A percentile compares a stretch with the other conserved stretches of the same genome.
Conservation (phyloP, 331 rosid species). For the Prunus yedoensis region DNA sequence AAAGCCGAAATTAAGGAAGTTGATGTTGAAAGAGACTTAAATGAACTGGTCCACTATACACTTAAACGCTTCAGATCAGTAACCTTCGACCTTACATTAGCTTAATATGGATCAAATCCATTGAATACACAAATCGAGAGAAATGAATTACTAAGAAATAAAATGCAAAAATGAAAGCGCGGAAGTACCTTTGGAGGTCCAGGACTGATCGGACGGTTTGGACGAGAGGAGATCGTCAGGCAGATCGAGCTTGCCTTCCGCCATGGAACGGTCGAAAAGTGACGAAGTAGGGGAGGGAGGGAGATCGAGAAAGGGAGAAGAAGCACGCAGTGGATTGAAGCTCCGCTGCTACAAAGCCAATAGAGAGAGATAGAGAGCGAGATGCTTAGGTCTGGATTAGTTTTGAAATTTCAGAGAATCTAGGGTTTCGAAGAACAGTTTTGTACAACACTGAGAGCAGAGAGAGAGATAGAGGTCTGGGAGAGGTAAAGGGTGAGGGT, state of each 20-base stretch:
- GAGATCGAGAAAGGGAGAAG: slow-evolving; percentile 19
- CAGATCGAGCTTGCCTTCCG: slow-evolving; percentile 55
- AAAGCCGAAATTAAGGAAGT: slow-evolving; percentile 21
- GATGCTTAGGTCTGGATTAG: background rate
- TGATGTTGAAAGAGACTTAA: background rate
- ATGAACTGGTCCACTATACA: background rate
- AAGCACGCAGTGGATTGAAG: slow-evolving; percentile 13
- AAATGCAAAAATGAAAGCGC: background rate
- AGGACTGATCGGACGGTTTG: slow-evolving; percentile 50
- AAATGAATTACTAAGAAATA: background rate
- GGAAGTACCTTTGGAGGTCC: slow-evolving; percentile 45
- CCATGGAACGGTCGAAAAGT: slow-evolving; percentile 32
- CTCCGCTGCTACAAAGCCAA: slow-evolving; percentile 1
- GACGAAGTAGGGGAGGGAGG: slow-evolving; percentile 14
- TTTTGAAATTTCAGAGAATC: slow-evolving; percentile 31
- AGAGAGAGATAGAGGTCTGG: slow-evolving; percentile 12
- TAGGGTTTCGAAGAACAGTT: slow-evolving; percentile 40
- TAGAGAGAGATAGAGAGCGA: background rate
- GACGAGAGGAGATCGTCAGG: slow-evolving; percentile 52
- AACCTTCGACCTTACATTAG: slow-evolving; percentile 10
- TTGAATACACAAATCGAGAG: background rate
- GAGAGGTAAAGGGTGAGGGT: slow-evolving; percentile 38
- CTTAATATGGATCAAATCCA: slow-evolving; percentile 25
- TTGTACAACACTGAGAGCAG: slow-evolving; percentile 27
- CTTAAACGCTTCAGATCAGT: slow-evolving; percentile 29